These are phyloP conservation scores for Phytophthora palmivora DNA, from an alignment of 352 stramenopile genomes.

Conservation along the genomic window DNA sequence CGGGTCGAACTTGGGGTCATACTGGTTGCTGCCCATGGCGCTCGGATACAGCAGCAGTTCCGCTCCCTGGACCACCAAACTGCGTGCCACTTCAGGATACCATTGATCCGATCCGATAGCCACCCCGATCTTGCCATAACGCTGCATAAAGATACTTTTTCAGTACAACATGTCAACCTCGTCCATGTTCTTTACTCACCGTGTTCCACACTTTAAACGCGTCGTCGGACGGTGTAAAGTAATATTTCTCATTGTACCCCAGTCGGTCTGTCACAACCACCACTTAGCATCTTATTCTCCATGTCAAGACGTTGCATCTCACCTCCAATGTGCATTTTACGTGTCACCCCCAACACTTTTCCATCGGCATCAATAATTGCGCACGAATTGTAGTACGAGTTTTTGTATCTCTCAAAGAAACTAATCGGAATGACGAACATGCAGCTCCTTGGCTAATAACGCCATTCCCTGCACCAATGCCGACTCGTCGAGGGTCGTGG, in stretches of 20 bases:
- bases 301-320: constrained; percentile 3
- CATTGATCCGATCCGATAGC: constrained; percentile 94
- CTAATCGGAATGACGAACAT: constrained; percentile 92
- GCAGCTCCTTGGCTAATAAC: constrained; percentile 89
- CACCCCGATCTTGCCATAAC: constrained; percentile 89
- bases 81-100: constrained; percentile 91
- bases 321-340: constrained; percentile 93
- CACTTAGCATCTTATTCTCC: not conserved
- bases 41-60: constrained; percentile 88
- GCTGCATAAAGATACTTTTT: constrained; percentile 40
- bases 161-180: not conserved
- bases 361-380: constrained; percentile 93
- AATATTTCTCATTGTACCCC: constrained; percentile 94
- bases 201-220: constrained; percentile 92
- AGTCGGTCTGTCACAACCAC: constrained; percentile 66
- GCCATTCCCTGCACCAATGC: constrained; percentile 89
- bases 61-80: constrained; percentile 88
- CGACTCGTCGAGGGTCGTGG: constrained; percentile 85
- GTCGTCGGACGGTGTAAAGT: constrained; percentile 92
- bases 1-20: constrained; percentile 88
- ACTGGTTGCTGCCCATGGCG: constrained; percentile 87
- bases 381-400: constrained; percentile 94
- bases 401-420: constrained; percentile 92
- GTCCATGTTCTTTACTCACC: constrained; percentile 33
- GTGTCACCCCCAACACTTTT: constrained; percentile 79